Base-by-base conservation (phyloP, 1,139 yeast species). In the Taphrina populina region DNA sequence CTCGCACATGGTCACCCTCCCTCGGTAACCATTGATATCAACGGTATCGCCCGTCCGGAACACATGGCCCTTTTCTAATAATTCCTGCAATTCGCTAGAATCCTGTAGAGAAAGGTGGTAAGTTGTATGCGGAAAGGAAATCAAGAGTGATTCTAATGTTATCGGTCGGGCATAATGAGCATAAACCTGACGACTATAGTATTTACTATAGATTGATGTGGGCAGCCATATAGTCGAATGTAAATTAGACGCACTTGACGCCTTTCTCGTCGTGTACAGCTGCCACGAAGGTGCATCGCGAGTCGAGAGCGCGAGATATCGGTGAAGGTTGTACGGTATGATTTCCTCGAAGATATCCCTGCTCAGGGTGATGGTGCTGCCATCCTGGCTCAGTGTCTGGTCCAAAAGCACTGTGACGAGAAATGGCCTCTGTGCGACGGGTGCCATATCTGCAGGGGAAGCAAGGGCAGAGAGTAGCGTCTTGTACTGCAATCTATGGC, bases 1-100 rank as follows among this genome's bases (percentile, higher is more conserved):
- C 20, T 52, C 57, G 65, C 46, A 4, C 69, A 61, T 59, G 7
- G 46, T 40, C 15, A 49, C 17, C 17, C 23, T 20, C 11, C 54
- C 54, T 3, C 45, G 29, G 15, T 49, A 49, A 11, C 54, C 54
- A 17, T 39, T 32, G 39, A 49, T 23, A 32, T 49, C 54, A 15
- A 49, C 27, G 6, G 40, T 21, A 11, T 49, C 46, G n/a, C 54
- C 54, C 3, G 54, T 29, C n/a, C 54, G 44, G 15, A 49, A 32
- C 21, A 49, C 46, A 10, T 29, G 34, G 3, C 54, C 54, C 6
- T 30, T 23, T 7, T 13, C 45, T 11, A 21, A 30, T 11, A 49
- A 17, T 6, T 32, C 26, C 30, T 32, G 30, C 7, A 49, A 29
- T 13, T 32, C 43, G n/a, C 24, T 37, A n/a, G 27, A n/a, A n/a